Evolutionary conservation across 1,139 yeast genomes (phyloP).

Genomic region (Candida mesenterica): DNA sequence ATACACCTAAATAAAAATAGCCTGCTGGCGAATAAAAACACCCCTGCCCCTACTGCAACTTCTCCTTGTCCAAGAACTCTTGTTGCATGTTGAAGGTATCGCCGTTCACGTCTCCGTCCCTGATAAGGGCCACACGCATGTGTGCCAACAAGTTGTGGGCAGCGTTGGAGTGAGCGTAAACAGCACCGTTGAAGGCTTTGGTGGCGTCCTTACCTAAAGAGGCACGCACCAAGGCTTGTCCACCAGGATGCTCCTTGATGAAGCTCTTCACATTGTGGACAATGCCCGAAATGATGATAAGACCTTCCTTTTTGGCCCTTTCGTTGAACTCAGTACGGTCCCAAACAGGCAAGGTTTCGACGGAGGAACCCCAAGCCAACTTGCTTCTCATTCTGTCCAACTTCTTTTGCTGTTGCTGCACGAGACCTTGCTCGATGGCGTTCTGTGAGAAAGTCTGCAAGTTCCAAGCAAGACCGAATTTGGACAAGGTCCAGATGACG

Average conservation of each 20-base stretch:
- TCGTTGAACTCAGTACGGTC: conserved; percentile 79
- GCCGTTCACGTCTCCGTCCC: conserved; percentile 56
- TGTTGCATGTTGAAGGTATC: conserved; percentile 55
- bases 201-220: conserved; percentile 96
- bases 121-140: conserved; percentile 91
- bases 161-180: conserved; percentile 94
- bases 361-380: conserved; percentile 90
- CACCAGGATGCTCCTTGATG: conserved; percentile 96
- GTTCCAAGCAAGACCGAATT: conserved; percentile 84
- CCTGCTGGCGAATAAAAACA: not conserved
- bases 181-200: conserved; percentile 97
- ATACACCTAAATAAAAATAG: conserved; percentile 1
- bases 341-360: conserved; percentile 86
- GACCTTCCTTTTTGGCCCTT: conserved; percentile 54
- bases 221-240: conserved; percentile 80
- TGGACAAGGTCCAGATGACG: conserved; percentile 65
- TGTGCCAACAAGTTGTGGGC: conserved; percentile 95
- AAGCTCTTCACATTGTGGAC: conserved; percentile 88
- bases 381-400: conserved; percentile 74
- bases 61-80: conserved; percentile 47
- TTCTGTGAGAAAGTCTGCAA: conserved; percentile 91
- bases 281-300: conserved; percentile 87
- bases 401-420: conserved; percentile 90
- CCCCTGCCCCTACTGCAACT: conserved; percentile 12
- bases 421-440: conserved; percentile 93